Evolutionary conservation across 140 eudicot species (phyloP).

Genomic region (Ambrosia hybrid): DNA sequence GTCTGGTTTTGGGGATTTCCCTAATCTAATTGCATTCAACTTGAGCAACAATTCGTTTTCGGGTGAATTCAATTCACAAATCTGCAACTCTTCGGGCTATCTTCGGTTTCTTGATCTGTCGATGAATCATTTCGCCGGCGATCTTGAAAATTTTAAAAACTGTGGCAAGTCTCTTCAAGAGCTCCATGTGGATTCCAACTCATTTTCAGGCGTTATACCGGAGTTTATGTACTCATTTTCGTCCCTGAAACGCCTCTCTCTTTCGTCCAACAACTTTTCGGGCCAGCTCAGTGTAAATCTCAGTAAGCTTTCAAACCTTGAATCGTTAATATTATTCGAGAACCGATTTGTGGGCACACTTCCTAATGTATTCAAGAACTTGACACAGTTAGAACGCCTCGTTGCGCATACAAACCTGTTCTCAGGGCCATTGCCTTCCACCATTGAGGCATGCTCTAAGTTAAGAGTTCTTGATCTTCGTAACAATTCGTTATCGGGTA

Average conservation of each 20-base stretch:
- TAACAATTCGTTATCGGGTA: conserved; percentile 75
- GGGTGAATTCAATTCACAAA: conserved; percentile 49
- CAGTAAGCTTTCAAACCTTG: conserved; percentile 71
- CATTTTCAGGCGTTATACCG: conserved; percentile 69
- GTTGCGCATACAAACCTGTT: conserved; percentile 67
- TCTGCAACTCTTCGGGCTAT: conserved; percentile 46
- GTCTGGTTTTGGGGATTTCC: conserved; percentile 50
- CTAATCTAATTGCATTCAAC: conserved; percentile 60
- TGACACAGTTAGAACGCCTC: conserved; percentile 51
- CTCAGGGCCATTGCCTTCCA: conserved; percentile 77
- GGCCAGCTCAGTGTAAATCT: conserved; percentile 69
- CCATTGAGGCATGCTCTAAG: conserved; percentile 53
- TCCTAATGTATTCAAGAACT: conserved; percentile 74
- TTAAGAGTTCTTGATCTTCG: conserved; percentile 76
- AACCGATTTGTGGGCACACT: conserved; percentile 67
- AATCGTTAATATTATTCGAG: conserved; percentile 43
- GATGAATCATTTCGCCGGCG: conserved; percentile 62
- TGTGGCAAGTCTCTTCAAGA: conserved; percentile 60
- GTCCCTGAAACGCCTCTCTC: conserved; percentile 58
- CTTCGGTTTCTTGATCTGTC: conserved; percentile 75
- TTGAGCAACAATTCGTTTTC: conserved; percentile 66
- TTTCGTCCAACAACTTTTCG: conserved; percentile 68
- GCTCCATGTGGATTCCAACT: conserved; percentile 56
- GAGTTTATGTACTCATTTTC: conserved; percentile 58
- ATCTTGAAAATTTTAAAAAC: conserved; percentile 50